A percentile compares a stretch with the other conserved stretches of the same genome.
Conservation (phyloP, 768 basidiomycete genomes). For the Boletus insuetus region DNA sequence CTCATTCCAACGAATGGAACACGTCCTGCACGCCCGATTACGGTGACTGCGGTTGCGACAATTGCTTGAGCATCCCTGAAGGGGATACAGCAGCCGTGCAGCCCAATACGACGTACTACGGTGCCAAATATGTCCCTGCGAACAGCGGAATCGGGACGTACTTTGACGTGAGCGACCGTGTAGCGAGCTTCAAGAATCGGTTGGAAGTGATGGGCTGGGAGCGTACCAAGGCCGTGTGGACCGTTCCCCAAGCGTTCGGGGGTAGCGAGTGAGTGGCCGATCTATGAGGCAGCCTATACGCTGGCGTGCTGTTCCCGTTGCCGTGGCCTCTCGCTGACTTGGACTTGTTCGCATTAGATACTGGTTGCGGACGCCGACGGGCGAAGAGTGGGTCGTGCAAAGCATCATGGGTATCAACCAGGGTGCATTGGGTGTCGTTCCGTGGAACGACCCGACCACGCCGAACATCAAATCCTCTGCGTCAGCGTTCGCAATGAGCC, state of each 20-base stretch:
- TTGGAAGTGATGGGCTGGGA: conserved; percentile 66
- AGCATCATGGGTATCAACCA: conserved; percentile 68
- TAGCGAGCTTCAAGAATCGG: conserved; percentile 63
- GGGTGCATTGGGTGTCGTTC: conserved; percentile 53
- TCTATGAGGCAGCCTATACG: background rate
- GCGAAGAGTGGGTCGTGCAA: conserved; percentile 66
- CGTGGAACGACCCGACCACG: conserved; percentile 53
- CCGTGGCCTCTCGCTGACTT: no score
- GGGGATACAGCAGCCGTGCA: conserved; percentile 39
- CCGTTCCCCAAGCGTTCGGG: conserved; percentile 72
- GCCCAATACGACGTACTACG: conserved; percentile 22
- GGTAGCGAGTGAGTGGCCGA: conserved; percentile 26
- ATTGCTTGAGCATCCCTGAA: conserved; percentile 45
- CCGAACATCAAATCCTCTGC: conserved; percentile 45
- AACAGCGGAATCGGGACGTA: conserved; percentile 39
- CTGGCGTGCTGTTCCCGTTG: no score
- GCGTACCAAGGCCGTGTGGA: conserved; percentile 69
- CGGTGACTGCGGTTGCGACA: conserved; percentile 74
- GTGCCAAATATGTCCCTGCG: conserved; percentile 18
- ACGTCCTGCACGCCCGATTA: conserved; percentile 63
- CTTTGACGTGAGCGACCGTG: conserved; percentile 63
- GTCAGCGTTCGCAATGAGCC: conserved; percentile 45
- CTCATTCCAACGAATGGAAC: conserved; percentile 57
- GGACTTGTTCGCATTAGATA: conserved; percentile 35
- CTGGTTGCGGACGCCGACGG: conserved; percentile 61